Evolutionary conservation across 129 eudicot genomes (phyloP).

Genomic region (Silybum marianum): DNA sequence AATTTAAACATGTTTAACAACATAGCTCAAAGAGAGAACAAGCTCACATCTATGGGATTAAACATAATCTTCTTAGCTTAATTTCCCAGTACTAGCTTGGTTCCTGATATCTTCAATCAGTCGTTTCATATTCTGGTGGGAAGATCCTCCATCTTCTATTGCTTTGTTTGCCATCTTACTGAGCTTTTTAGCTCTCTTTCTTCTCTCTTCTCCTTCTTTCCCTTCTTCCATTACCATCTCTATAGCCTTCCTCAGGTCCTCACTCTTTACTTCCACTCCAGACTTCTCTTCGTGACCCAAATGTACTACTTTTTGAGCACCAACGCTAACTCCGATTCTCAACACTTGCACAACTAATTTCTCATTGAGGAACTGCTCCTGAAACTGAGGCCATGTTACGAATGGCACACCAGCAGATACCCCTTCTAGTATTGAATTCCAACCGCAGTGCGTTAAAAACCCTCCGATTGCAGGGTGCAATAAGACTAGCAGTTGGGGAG

Average conservation of each 20-base stretch:
- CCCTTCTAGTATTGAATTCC: conserved; percentile 70
- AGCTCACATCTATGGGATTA: neutral
- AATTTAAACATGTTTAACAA: neutral
- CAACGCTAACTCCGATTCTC: conserved; percentile 48
- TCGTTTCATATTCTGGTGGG: conserved; percentile 34
- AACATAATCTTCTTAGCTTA: conserved; percentile 14
- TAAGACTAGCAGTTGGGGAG: conserved; percentile 62
- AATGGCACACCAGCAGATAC: conserved; percentile 53
- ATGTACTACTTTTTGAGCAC: conserved; percentile 36
- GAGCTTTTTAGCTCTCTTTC: conserved; percentile 37
- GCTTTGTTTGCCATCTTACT: conserved; percentile 34
- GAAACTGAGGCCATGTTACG: conserved; percentile 68
- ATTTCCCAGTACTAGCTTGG: neutral
- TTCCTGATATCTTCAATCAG: conserved; percentile 38
- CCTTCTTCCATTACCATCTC: conserved; percentile 38
- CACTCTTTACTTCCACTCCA: conserved; percentile 36
- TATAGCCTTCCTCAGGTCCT: conserved; percentile 40
- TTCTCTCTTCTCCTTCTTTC: conserved; percentile 40
- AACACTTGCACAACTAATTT: conserved; percentile 49
- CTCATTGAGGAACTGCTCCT: conserved; percentile 56
- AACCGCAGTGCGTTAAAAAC: conserved; percentile 73
- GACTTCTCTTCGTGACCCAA: conserved; percentile 40
- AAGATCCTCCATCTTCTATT: conserved; percentile 46
- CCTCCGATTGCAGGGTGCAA: conserved; percentile 63
- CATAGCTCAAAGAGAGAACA: neutral